Evolutionary conservation across 116 monocot species (phyloP).

Genomic region (Cymodocea nodosa): DNA sequence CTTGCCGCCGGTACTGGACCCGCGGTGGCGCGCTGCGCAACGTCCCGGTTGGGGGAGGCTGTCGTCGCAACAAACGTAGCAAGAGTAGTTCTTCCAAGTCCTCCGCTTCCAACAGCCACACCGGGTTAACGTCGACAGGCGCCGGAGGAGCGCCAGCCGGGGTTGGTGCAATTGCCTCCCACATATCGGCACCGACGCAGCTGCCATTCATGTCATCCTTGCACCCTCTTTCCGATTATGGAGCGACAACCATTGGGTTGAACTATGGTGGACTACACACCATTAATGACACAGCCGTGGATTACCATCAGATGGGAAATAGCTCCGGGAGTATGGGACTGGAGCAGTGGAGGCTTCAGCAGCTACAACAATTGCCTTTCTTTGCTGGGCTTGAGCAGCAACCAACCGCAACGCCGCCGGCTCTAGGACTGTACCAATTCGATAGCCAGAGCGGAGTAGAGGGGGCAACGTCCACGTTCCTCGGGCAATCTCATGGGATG

Average conservation of each 20-base stretch:
- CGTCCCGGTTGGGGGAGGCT: constrained; percentile 78
- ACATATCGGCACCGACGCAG: constrained; percentile 6
- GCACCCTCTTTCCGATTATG: constrained; percentile 29
- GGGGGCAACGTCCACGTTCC: not conserved
- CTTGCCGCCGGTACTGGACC: constrained; percentile 89
- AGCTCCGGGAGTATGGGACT: constrained; percentile 10
- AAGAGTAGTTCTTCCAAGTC: constrained; percentile 26
- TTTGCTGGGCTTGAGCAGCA: constrained; percentile 24
- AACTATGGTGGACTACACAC: constrained; percentile 27
- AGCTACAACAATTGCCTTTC: constrained; percentile 44
- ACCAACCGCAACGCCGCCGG: constrained; percentile 2
- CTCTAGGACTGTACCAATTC: constrained; percentile 33
- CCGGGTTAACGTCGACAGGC: not conserved
- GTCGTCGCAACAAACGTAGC: constrained; percentile 66
- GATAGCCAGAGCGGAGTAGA: constrained; percentile 11
- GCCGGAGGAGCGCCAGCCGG: not conserved
- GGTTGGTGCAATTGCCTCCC: not conserved
- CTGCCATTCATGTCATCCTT: constrained; percentile 48
- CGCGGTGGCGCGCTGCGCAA: constrained; percentile 66
- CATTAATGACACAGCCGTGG: not conserved
- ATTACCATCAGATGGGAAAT: constrained; percentile 18
- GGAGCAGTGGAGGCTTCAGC: constrained; percentile 58
- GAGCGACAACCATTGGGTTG: constrained; percentile 19
- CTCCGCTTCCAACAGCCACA: constrained; percentile 7
- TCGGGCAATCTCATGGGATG: constrained; percentile 11